These are phyloP conservation scores for Sclerotinia minor DNA, from an alignment of 2,329 filamentous ascomycete genomes.

Conservation along the genomic window DNA sequence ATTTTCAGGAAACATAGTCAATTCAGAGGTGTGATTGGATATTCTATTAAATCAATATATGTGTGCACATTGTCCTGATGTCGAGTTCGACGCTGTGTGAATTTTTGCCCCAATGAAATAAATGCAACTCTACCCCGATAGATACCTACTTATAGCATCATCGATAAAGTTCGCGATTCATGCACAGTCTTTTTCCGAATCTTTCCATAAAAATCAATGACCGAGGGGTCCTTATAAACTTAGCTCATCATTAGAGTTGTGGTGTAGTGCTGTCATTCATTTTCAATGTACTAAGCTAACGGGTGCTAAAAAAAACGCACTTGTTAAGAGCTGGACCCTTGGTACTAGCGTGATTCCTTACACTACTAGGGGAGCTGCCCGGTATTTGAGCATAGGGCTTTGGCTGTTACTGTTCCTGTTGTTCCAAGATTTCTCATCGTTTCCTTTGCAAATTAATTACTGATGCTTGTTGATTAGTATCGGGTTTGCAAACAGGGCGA, in stretches of 20 bases:
- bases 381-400: background rate
- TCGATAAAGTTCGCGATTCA: background rate
- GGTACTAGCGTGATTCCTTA: background rate
- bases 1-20: background rate
- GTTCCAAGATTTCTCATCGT: no score
- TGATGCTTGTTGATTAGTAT: background rate
- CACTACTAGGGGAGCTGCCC: background rate
- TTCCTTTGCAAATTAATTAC: background rate
- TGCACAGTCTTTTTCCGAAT: background rate
- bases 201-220: accelerated
- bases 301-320: no score
- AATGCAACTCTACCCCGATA: background rate
- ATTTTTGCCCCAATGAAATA: background rate
- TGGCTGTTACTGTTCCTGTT: background rate
- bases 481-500: no score
- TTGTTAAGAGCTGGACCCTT: background rate
- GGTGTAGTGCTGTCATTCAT: background rate
- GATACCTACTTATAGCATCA: background rate
- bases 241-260: background rate
- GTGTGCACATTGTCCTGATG: background rate
- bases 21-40: background rate
- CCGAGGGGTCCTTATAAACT: no score
- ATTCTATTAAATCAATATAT: background rate
- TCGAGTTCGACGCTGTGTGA: background rate
- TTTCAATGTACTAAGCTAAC: background rate